Evolutionary conservation across 345 rosid genomes (phyloP), one percentile per base, ranked within the genome.

Genomic region (Eutrema japonicum): DNA sequence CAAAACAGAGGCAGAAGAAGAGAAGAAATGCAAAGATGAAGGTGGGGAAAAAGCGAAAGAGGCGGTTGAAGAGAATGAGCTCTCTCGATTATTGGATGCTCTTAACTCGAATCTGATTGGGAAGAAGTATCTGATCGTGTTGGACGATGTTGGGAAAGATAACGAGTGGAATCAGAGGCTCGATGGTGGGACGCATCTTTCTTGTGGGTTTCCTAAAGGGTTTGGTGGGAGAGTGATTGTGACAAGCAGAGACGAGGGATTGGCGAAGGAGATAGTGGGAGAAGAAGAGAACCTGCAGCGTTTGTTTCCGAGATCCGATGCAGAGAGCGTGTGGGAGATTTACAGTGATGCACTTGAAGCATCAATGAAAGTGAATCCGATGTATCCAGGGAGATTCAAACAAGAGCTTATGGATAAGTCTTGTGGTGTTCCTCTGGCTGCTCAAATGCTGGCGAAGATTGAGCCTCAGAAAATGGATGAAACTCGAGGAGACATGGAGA

Each of bases 191-290:
- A 47, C 64, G 0, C 66, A 71, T 71, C 85, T 86, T 22, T 78
- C 78, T 1, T 65, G 70, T 3, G 87, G 83, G 36, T 76, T 86
- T 77, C 93, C 93, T 1, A 86, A 84, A 76, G 82, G 77, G 37
- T 56, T 6, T 55, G 90, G 85, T 7, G 87, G 89, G 61, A 80
- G 81, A 59, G 87, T 85, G 7, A 74, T 83, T 10, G 61, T 86
- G 59, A 86, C 85, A 0, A 78, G 81, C 54, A 81, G 86, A 72
- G 68, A 73, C 4, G 80, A 75, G 60, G 32, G 41, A 2, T n/a
- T 72, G n/a, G 79, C 69, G 8, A 73, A 79, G 79, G 33, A 33
- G 63, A 76, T 88, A 78, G 89, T 85, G 2, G 86, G 85, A 14
- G 76, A 74, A 70, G 76, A 76, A 46, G 75, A 63, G 57, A 83